A percentile compares a stretch with the other conserved stretches of the same genome.
Conservation (phyloP, 495 filamentous ascomycete genomes). For the Tetracladium setigerum region DNA sequence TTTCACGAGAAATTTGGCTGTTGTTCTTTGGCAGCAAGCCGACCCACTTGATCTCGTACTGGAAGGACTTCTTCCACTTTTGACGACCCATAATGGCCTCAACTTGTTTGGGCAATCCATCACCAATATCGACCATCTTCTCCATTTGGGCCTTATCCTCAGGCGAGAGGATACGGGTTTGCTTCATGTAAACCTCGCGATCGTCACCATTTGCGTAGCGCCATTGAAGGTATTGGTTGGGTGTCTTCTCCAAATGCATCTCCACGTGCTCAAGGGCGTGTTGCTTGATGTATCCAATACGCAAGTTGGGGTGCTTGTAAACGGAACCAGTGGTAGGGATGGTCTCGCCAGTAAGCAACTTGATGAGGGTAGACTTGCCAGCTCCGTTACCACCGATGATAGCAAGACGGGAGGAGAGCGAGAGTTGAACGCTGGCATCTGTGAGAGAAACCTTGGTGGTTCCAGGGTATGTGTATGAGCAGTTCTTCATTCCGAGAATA, state of each 20-base stretch:
- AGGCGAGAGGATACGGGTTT: constrained; percentile 81
- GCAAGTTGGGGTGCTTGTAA: constrained; percentile 96
- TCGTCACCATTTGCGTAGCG: constrained; percentile 96
- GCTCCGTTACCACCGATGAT: constrained; percentile 98
- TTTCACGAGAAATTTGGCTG: constrained; percentile 87
- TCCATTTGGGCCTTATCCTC: constrained; percentile 87
- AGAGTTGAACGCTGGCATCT: constrained; percentile 78
- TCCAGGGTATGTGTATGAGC: constrained; percentile 84
- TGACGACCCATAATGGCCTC: constrained; percentile 91
- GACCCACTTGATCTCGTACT: constrained; percentile 97
- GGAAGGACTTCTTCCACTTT: constrained; percentile 98
- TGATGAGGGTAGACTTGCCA: constrained; percentile 97
- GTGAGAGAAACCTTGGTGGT: constrained; percentile 77
- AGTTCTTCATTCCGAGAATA: constrained; percentile 91
- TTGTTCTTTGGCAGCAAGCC: constrained; percentile 86
- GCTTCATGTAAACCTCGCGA: constrained; percentile 94
- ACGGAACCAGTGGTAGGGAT: constrained; percentile 83
- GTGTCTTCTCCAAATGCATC: constrained; percentile 99
- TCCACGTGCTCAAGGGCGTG: constrained; percentile 98
- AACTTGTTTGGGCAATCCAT: constrained; percentile 75
- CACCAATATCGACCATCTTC: constrained; percentile 72
- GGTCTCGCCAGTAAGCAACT: constrained; percentile 91
- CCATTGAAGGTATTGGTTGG: constrained; percentile 98
- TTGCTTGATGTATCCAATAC: constrained; percentile 99
- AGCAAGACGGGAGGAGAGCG: constrained; percentile 85